Evolutionary conservation across 768 basidiomycete genomes (phyloP), one percentile per base, ranked within the genome.

Genomic region (Mycena venus): DNA sequence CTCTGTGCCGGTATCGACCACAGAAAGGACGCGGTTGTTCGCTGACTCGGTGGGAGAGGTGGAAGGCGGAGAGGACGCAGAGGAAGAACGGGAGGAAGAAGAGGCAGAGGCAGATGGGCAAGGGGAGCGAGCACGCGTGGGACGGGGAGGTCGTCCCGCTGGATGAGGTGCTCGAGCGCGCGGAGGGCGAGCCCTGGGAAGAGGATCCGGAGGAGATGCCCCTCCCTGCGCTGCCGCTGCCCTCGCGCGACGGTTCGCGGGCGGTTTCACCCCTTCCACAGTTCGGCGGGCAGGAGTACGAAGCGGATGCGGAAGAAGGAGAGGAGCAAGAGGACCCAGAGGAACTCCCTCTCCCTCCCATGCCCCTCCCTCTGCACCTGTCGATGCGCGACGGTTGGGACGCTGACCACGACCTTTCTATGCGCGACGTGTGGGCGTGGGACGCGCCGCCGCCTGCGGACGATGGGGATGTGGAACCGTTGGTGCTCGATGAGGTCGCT

Each of bases 341-440:
- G n/a, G 69, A 71, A 64, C n/a, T 75, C 31, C n/a, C 68, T 58
- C 36, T 75, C n/a, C 74, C 74, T 1, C 5, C 21, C 23, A 36
- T 68, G 23, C 72, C 72, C 11, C 53, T 55, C 29, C 29, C 55
- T 14, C 15, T 32, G 2, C 27, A 40, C 23, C 59, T 23, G 19
- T 27, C 40, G 27, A 15, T 5, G 31, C 55, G 29, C n/a, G n/a
- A 11, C n/a, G 36, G 36, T 21, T 21, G n/a, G 44, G 17, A 21
- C 44, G 44, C 47, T 8, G n/a, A 23, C 47, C 9, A n/a, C n/a
- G n/a, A n/a, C n/a, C n/a, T n/a, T n/a, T n/a, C n/a, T n/a, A n/a
- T n/a, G n/a, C n/a, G n/a, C n/a, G n/a, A n/a, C n/a, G n/a, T n/a
- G n/a, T n/a, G n/a, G n/a, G n/a, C 14, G 47, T 49, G 47, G 47